phyloP scores from a whole-genome alignment of 2,329 filamentous ascomycete species.

The Aspergillus oerlinghausenensis region DNA sequence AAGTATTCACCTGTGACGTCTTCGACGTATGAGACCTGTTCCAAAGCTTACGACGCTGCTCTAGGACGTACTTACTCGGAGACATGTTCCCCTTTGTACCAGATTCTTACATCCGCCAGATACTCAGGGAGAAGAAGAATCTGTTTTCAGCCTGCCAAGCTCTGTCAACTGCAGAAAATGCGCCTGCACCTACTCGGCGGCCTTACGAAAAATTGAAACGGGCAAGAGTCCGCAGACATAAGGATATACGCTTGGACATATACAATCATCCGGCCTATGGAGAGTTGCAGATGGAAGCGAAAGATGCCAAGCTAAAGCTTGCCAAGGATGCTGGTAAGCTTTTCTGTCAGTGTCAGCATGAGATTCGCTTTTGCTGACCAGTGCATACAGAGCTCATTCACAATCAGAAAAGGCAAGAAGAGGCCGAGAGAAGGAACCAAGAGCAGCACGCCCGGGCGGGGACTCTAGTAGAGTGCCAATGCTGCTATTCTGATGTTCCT shows the following conservation, averaged over 20 bases:
- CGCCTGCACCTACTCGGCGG: slow-evolving; percentile 2
- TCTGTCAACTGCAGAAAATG: slow-evolving; percentile 21
- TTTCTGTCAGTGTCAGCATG: not conserved
- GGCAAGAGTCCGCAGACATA: slow-evolving; percentile 6
- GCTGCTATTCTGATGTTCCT: slow-evolving; percentile 66
- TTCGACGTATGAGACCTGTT: not conserved
- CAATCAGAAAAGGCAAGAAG: slow-evolving; percentile 19
- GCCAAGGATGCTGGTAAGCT: slow-evolving; percentile 17
- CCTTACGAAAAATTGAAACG: slow-evolving; percentile 19
- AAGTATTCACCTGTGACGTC: slow-evolving; percentile 3
- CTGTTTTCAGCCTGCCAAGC: slow-evolving; percentile 26
- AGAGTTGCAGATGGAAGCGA: slow-evolving; percentile 19
- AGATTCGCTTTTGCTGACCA: not conserved
- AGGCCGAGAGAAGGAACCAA: slow-evolving; percentile 31
- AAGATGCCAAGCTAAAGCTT: slow-evolving; percentile 21
- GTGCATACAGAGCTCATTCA: slow-evolving; percentile 6
- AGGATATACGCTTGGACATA: not conserved
- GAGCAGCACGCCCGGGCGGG: slow-evolving; percentile 43
- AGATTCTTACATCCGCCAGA: slow-evolving; percentile 31
- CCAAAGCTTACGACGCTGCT: not conserved
- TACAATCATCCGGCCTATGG: not conserved
- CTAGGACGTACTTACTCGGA: not conserved
- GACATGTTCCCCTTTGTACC: slow-evolving; percentile 21
- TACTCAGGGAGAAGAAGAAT: slow-evolving; percentile 26
- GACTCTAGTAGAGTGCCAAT: slow-evolving; percentile 62